A percentile compares a stretch with the other conserved stretches of the same genome.
Evolutionary conservation across 257 asterid genomes (phyloP).

Genomic region (Cordia subcordata): DNA sequence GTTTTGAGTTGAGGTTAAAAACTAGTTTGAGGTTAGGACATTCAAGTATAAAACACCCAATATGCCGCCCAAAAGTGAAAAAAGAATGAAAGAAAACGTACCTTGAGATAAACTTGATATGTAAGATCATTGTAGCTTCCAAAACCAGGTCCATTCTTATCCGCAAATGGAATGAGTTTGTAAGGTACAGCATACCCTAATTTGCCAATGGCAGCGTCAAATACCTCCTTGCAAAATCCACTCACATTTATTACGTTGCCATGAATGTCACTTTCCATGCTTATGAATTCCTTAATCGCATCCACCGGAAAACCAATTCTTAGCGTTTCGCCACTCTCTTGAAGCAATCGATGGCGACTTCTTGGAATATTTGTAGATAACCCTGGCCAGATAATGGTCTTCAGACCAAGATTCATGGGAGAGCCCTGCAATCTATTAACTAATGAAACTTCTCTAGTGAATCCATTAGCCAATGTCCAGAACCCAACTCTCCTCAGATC

Average conservation of each 20-base stretch:
- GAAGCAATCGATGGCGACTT: slow-evolving; percentile 6
- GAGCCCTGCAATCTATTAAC: no score
- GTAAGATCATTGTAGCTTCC: slow-evolving; percentile 27
- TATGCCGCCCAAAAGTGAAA: background rate
- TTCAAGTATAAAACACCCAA: no score
- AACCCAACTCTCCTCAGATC: slow-evolving; percentile 31
- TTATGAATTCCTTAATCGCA: slow-evolving; percentile 15
- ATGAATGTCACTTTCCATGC: slow-evolving; percentile 4
- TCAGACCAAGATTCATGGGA: background rate
- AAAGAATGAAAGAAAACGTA: background rate
- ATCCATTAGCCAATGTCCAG: background rate
- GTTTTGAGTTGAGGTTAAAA: no score
- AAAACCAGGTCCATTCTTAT: background rate
- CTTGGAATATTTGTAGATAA: slow-evolving; percentile 15
- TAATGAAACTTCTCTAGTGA: background rate
- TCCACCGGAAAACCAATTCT: slow-evolving; percentile 25
- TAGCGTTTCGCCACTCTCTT: slow-evolving; percentile 8
- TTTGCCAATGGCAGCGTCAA: slow-evolving; percentile 23
- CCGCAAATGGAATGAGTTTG: slow-evolving; percentile 24
- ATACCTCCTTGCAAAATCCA: slow-evolving; percentile 29
- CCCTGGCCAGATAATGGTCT: slow-evolving; percentile 27
- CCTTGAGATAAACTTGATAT: slow-evolving; percentile 25
- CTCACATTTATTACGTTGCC: slow-evolving; percentile 10
- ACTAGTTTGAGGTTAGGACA: no score
- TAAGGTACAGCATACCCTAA: slow-evolving; percentile 17